Evolutionary conservation across 140 eudicot species (phyloP).

Genomic region (Oenanthe javanica): DNA sequence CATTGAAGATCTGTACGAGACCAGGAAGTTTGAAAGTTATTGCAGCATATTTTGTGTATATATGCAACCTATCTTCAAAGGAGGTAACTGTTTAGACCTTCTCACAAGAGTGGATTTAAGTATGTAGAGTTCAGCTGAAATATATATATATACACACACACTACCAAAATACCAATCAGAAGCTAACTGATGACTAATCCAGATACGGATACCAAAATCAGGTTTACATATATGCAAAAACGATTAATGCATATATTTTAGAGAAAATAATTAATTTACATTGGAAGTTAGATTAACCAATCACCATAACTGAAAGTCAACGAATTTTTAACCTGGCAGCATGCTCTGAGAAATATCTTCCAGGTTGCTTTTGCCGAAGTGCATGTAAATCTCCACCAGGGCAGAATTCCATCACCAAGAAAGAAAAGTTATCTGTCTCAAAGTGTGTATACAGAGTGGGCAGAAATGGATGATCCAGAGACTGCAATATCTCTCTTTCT

Average conservation of each 20-base stretch:
- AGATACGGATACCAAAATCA: neutral
- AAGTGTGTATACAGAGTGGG: conserved; percentile 90
- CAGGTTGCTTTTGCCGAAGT: conserved; percentile 79
- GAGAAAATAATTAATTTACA: neutral
- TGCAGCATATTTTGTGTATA: neutral
- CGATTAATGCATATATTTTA: neutral
- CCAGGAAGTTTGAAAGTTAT: neutral
- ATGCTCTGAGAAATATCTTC: conserved; percentile 76
- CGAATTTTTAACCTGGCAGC: conserved; percentile 70
- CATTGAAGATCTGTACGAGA: neutral
- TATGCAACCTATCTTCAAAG: neutral
- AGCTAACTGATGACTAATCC: neutral
- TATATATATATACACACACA: neutral
- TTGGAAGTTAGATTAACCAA: neutral
- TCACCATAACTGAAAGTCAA: neutral
- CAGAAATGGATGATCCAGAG: conserved; percentile 88
- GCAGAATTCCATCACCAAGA: conserved; percentile 92
- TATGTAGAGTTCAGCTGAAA: neutral
- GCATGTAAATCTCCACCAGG: conserved; percentile 96
- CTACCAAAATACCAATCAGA: neutral
- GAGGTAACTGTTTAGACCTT: neutral
- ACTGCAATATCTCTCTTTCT: conserved; percentile 86
- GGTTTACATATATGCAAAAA: neutral
- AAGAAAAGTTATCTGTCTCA: conserved; percentile 80
- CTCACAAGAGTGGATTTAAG: neutral